Percentiles rank a stretch among this genome's conserved stretches.
Evolutionary conservation across 139 green algal species (phyloP).

Genomic region (Astrephomene gubernaculifera): DNA sequence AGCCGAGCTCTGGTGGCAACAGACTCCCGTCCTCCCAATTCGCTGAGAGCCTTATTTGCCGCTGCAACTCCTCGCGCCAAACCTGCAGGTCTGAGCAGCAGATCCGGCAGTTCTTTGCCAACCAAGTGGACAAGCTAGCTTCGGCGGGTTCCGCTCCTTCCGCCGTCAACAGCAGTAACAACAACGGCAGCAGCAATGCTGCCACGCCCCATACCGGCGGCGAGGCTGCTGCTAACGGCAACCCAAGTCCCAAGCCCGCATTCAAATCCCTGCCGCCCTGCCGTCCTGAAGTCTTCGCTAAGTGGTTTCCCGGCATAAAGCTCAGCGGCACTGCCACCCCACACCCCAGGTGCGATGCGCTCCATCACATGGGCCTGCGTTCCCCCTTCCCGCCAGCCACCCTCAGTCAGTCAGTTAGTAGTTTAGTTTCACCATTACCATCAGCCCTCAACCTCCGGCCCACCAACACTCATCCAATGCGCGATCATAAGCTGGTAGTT

Average conservation of each 20-base stretch:
- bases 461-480: no score
- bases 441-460: no score
- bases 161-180: background rate
- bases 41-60: no score
- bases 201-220: no score
- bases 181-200: no score
- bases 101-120: conserved; percentile 2
- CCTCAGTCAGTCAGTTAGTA: background rate
- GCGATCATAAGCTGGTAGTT: no score
- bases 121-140: background rate
- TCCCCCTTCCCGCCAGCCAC: background rate
- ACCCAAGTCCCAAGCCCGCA: background rate
- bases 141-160: no score
- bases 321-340: background rate
- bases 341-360: background rate
- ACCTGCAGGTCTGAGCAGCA: background rate
- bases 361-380: background rate
- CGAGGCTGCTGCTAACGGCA: background rate
- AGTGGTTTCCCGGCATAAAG: conserved; percentile 18
- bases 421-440: no score
- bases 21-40: no score
- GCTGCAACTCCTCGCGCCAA: no score
- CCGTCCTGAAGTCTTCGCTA: background rate
- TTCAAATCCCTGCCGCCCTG: background rate
- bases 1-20: no score